Percentiles rank a stretch among this genome's conserved stretches.
These are phyloP conservation scores for Didymella arachidicola DNA, from an alignment of 2,329 filamentous ascomycete species.

Conservation along the genomic window DNA sequence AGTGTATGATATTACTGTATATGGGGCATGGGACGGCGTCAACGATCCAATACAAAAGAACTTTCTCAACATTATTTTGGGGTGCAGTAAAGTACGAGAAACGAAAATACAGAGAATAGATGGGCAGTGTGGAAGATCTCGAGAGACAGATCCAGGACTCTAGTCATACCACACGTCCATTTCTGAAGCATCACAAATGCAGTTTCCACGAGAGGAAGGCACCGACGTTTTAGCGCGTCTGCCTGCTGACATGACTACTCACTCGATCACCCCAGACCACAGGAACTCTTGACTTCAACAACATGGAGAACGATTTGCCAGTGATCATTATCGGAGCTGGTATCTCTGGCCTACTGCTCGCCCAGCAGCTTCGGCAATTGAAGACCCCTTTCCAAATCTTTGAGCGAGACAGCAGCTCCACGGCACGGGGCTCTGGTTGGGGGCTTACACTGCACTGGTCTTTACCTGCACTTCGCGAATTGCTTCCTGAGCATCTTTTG, in stretches of 20 bases:
- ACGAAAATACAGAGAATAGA: background rate
- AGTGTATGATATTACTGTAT: constrained; percentile 42
- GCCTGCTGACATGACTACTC: constrained; percentile 8
- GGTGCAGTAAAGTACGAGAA: background rate
- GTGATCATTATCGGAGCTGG: constrained; percentile 38
- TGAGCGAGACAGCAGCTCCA: background rate
- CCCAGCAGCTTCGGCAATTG: constrained; percentile 1
- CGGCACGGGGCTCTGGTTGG: background rate
- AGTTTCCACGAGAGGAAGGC: constrained; percentile 10
- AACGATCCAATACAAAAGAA: constrained; percentile 9
- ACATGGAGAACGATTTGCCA: constrained; percentile 11
- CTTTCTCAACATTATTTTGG: background rate
- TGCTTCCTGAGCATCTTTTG: background rate
- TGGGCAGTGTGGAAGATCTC: background rate
- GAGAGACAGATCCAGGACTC: background rate
- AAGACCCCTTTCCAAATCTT: background rate
- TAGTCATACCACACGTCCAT: background rate
- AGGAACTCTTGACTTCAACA: background rate
- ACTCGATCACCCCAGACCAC: background rate
- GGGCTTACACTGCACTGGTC: background rate
- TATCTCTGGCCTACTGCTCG: constrained; percentile 33
- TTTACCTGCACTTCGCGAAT: background rate
- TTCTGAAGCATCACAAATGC: background rate
- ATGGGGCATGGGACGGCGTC: constrained; percentile 25
- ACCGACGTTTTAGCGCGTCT: constrained; percentile 7